Base-by-base conservation (phyloP, 2,329 filamentous ascomycete genomes). In the Arthrobotrys conoides region DNA sequence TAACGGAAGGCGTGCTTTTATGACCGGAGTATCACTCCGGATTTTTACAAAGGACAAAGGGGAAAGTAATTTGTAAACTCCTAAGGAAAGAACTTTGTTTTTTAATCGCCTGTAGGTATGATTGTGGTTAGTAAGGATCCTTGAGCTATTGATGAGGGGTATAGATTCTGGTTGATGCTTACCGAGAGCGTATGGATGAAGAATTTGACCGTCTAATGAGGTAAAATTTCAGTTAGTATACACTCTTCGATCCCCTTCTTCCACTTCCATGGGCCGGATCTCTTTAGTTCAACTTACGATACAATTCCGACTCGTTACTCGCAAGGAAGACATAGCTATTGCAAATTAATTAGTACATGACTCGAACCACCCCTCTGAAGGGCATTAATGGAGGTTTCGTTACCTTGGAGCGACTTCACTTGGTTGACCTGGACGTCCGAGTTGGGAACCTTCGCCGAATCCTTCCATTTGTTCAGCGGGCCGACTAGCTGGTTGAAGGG, bases 391-490 rank as follows among this genome's bases (percentile, higher is more conserved):
- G 33, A 1, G 8, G 9, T 36, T 36, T 36, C 0, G 18, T 36
- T 51, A 73, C 70, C 70, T 73, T 8, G 85, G 84, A 0, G 85
- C 86, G 69, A 87, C 83, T 80, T 87, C 85, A 71, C 85, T 86
- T 0, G 86, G 86, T 80, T 87, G 85, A 0, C 86, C 86, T 0
- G 83, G 81, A 3, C 86, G 82, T 0, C 84, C 85, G 16, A 87
- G 70, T 24, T 83, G 82, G 0, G 83, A 84, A 70, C 84, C 80
- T 38, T 83, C 70, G 0, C 86, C 86, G 65, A 87, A 87, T 9
- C 84, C 83, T 24, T 86, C 85, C 85, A 87, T 86, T 81, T 86
- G 84, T 79, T 86, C 84, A 0, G 85, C 84, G 0, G 85, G 84
- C 4, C 85, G 80, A 2, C 85, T 86, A 0, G 85, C 84, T 0